These are phyloP conservation scores for Teratosphaeria pseudoeucalypti DNA, from an alignment of 2,329 filamentous ascomycete species.

Conservation along the genomic window DNA sequence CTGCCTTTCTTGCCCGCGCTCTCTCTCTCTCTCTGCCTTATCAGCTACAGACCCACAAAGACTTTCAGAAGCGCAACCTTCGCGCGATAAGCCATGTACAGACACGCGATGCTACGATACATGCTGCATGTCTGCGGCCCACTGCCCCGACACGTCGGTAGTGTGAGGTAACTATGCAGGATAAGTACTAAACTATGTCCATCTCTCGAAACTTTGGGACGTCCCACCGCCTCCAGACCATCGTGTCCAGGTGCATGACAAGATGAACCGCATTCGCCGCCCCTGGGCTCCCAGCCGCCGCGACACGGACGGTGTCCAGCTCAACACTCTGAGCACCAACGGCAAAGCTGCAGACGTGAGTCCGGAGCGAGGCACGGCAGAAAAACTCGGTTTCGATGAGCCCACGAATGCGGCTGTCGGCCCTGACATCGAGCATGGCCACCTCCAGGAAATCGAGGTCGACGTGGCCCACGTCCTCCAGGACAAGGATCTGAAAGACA, in stretches of 20 bases:
- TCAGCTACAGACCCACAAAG: background rate
- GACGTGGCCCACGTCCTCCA: constrained; percentile 31
- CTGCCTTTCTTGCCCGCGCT: background rate
- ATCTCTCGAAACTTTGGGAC: background rate
- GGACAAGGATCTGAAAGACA: constrained; percentile 32
- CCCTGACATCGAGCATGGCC: constrained; percentile 12
- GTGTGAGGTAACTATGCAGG: background rate
- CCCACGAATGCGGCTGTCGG: constrained; percentile 7
- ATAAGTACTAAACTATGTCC: background rate
- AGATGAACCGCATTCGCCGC: constrained; percentile 18
- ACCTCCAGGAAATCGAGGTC: constrained; percentile 24
- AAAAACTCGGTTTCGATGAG: constrained; percentile 7
- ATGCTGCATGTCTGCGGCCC: background rate
- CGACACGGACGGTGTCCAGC: constrained; percentile 17
- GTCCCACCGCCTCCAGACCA: background rate
- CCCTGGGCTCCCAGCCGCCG: constrained; percentile 15
- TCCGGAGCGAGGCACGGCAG: constrained; percentile 3
- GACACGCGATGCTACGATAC: background rate
- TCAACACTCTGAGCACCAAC: constrained; percentile 14
- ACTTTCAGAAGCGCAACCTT: background rate
- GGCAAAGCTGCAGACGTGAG: constrained; percentile 9
- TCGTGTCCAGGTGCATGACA: background rate
- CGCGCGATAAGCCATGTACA: background rate
- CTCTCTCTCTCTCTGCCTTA: background rate
- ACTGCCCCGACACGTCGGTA: background rate